Percentiles rank a stretch among this genome's conserved stretches.
phyloP scores from a whole-genome alignment of 2,329 filamentous ascomycete genomes.

The Trematosphaeria pertusa region DNA sequence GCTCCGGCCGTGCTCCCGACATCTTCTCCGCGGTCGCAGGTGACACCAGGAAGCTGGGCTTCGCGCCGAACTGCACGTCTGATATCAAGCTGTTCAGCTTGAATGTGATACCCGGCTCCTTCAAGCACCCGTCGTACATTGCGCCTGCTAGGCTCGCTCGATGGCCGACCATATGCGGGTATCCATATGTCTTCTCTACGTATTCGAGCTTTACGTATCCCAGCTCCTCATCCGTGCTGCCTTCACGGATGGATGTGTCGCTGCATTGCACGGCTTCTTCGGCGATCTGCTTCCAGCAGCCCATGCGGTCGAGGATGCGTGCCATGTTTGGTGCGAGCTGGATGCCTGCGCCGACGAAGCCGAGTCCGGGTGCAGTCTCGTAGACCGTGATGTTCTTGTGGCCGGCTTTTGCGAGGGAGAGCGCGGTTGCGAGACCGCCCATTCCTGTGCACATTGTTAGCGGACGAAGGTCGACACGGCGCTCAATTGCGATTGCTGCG shows the following conservation, averaged over 20 bases:
- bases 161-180: constrained; percentile 82
- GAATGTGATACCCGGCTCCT: constrained; percentile 68
- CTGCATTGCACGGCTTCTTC: constrained; percentile 73
- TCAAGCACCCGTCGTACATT: constrained; percentile 74
- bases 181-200: constrained; percentile 72
- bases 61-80: constrained; percentile 63
- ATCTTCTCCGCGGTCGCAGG: constrained; percentile 51
- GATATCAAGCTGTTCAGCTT: constrained; percentile 67
- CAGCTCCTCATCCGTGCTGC: constrained; percentile 72
- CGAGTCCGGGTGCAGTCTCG: constrained; percentile 74
- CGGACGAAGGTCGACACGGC: background rate
- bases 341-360: constrained; percentile 85
- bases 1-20: constrained; percentile 57
- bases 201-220: constrained; percentile 73
- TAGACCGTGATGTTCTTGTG: constrained; percentile 77
- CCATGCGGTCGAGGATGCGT: constrained; percentile 74
- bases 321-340: constrained; percentile 85
- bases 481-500: background rate
- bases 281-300: constrained; percentile 74
- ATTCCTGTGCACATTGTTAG: constrained; percentile 64
- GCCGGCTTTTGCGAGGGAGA: constrained; percentile 77
- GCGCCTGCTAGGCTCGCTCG: constrained; percentile 73
- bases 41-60: constrained; percentile 65
- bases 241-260: constrained; percentile 77
- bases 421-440: constrained; percentile 75